These are phyloP conservation scores for Exophiala aquamarina DNA, from an alignment of 2,329 filamentous ascomycete species.

Conservation along the genomic window DNA sequence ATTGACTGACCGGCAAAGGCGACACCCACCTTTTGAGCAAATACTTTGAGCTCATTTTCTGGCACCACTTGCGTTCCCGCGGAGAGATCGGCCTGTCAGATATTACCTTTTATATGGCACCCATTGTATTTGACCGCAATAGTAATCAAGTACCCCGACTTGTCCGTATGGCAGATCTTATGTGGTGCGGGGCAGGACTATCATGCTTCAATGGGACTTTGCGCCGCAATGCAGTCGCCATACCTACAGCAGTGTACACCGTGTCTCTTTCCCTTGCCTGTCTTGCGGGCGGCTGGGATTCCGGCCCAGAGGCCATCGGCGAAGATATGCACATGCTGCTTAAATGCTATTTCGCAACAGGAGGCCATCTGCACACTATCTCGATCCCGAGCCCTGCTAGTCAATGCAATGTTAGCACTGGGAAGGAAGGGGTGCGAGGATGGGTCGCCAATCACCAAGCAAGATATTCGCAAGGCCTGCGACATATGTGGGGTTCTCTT, in stretches of 20 bases:
- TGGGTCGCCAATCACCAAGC: constrained; percentile 60
- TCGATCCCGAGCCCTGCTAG: constrained; percentile 69
- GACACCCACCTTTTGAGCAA: constrained; percentile 69
- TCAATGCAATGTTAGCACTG: constrained; percentile 69
- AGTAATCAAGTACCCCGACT: constrained; percentile 66
- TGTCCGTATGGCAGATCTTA: constrained; percentile 69
- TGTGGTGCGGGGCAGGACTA: constrained; percentile 70
- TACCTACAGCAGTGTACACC: constrained; percentile 73
- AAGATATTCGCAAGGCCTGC: constrained; percentile 69
- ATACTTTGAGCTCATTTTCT: constrained; percentile 66
- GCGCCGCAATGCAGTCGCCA: constrained; percentile 61
- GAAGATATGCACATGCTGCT: constrained; percentile 78
- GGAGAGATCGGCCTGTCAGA: constrained; percentile 50
- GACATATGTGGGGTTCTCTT: constrained; percentile 75
- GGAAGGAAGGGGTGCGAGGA: constrained; percentile 55
- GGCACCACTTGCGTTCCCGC: constrained; percentile 61
- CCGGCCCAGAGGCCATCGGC: constrained; percentile 68
- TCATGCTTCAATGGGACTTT: constrained; percentile 60
- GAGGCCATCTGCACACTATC: constrained; percentile 65
- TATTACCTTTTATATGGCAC: constrained; percentile 67
- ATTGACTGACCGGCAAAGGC: constrained; percentile 43
- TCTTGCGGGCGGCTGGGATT: constrained; percentile 71
- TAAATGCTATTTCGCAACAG: constrained; percentile 74
- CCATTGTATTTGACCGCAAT: constrained; percentile 74
- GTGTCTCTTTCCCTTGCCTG: constrained; percentile 66